Evolutionary conservation across 257 asterid genomes (phyloP), one percentile per base, ranked within the genome.

Genomic region (Paraleonurus japonicus): DNA sequence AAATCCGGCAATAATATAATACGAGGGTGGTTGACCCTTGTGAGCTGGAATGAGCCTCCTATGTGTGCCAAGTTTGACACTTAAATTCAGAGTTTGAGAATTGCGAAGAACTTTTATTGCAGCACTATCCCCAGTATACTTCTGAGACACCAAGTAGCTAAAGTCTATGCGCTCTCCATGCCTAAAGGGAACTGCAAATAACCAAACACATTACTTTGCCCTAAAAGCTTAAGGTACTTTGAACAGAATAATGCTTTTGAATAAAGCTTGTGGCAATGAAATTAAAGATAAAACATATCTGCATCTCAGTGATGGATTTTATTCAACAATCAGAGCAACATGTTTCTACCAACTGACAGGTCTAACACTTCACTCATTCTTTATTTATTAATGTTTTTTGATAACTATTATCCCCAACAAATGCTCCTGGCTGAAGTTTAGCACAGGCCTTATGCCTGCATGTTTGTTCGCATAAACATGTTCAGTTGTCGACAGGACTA

Each of bases 111-210:
- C 90, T 85, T 85, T 72, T 22, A 93, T 83, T 58, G 71, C 80
- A 67, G 98, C 90, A 79, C 65, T 86, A 77, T 89, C 96, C 19
- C 95, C 97, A 13, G 94, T 87, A 81, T 93, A 90, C 78, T 88
- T 93, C 80, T 89, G 97, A 61, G 97, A 87, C 26, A 88, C 90
- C 54, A 93, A 95, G 78, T 93, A 93, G 85, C 97, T 93, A 64
- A 93, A 93, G 71, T 95, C 95, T 61, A 93, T 90, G 62, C 98
- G 98, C 83, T 93, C 98, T 73, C 98, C 97, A 71, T 87, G 96
- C 88, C 98, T 85, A 71, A 93, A 90, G 61, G 98, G 98, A 80
- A 93, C 98, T 93, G 96, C 85, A 85, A 75, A 8, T 20, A 72
- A 71, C 63, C 79, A 75, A 83, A 61, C 48, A 60, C 39, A 5